phyloP scores from a whole-genome alignment of 1,139 yeast species.

The Scheffersomyces illinoinensis region DNA sequence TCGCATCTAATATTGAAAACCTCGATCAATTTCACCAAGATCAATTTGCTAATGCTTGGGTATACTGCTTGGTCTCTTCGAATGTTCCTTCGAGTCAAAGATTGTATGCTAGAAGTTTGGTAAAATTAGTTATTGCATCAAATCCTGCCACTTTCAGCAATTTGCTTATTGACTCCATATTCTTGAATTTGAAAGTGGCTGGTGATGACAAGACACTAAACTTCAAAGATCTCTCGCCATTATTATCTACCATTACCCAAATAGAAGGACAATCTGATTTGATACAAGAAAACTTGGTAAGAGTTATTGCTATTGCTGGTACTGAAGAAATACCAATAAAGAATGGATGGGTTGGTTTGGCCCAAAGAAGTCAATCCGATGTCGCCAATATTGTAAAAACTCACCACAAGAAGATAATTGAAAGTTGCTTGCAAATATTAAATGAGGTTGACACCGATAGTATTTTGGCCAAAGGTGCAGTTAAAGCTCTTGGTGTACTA shows the following conservation, averaged over 20 bases:
- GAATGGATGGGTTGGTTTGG: slow-evolving; percentile 80
- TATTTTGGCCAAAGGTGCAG: slow-evolving; percentile 43
- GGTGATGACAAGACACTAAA: slow-evolving; percentile 21
- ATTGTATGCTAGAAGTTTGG: slow-evolving; percentile 21
- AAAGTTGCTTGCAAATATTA: slow-evolving; percentile 14
- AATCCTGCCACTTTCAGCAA: slow-evolving; percentile 10
- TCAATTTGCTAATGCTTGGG: slow-evolving; percentile 39
- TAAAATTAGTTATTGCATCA: neutral
- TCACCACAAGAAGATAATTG: slow-evolving; percentile 36
- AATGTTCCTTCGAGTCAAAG: slow-evolving; percentile 35
- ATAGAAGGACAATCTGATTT: slow-evolving; percentile 17
- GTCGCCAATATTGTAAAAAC: slow-evolving; percentile 59
- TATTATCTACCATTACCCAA: slow-evolving; percentile 49
- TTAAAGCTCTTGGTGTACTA: slow-evolving; percentile 60
- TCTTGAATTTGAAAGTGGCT: slow-evolving; percentile 11
- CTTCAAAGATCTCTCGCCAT: slow-evolving; percentile 34
- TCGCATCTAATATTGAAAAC: slow-evolving; percentile 9
- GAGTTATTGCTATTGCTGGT: slow-evolving; percentile 59
- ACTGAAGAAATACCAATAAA: slow-evolving; percentile 43
- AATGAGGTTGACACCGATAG: slow-evolving; percentile 17
- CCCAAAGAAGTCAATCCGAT: slow-evolving; percentile 57
- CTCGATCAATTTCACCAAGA: slow-evolving; percentile 8
- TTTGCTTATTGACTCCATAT: slow-evolving; percentile 17
- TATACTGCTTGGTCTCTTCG: slow-evolving; percentile 41
- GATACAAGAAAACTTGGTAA: slow-evolving; percentile 31